A percentile compares a stretch with the other conserved stretches of the same genome.
These are phyloP conservation scores for Angomonas ambiguus DNA, from an alignment of 208 protist genomes.

Conservation along the genomic window DNA sequence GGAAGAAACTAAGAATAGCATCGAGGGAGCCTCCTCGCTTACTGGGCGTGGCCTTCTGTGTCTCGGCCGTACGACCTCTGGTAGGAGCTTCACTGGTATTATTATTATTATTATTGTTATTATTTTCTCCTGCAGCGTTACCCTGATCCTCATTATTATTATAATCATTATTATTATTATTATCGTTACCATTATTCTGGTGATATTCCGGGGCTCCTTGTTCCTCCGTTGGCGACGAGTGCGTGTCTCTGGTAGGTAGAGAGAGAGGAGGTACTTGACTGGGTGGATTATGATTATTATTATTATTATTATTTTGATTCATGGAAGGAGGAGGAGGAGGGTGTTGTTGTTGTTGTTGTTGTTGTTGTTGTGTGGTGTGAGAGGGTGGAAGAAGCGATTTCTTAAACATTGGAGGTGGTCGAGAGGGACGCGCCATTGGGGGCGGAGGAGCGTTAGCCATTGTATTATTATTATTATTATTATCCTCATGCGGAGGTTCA, in stretches of 20 bases:
- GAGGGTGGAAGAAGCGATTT: neutral
- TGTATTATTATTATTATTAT: conserved; percentile 3
- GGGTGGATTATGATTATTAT: neutral
- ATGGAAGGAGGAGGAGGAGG: no score
- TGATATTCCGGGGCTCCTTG: no score
- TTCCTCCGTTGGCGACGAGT: no score
- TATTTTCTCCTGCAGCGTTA: no score
- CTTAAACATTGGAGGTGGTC: no score
- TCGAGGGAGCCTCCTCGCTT: conserved; percentile 60
- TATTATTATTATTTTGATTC: neutral
- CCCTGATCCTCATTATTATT: neutral
- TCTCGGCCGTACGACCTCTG: neutral
- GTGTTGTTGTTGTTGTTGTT: neutral
- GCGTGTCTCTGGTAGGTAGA: no score
- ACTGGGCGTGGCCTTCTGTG: neutral
- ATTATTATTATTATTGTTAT: conserved; percentile 2
- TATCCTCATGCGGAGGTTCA: no score
- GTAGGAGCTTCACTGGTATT: neutral
- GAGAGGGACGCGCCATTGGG: no score
- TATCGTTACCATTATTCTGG: no score
- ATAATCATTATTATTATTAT: neutral
- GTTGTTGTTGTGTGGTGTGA: no score
- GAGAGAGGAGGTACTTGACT: no score
- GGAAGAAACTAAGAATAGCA: conserved; percentile 41
- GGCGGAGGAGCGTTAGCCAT: neutral